A percentile compares a stretch with the other conserved stretches of the same genome.
Evolutionary conservation across 2,329 filamentous ascomycete genomes (phyloP).

Genomic region (Annulohypoxylon truncatum): DNA sequence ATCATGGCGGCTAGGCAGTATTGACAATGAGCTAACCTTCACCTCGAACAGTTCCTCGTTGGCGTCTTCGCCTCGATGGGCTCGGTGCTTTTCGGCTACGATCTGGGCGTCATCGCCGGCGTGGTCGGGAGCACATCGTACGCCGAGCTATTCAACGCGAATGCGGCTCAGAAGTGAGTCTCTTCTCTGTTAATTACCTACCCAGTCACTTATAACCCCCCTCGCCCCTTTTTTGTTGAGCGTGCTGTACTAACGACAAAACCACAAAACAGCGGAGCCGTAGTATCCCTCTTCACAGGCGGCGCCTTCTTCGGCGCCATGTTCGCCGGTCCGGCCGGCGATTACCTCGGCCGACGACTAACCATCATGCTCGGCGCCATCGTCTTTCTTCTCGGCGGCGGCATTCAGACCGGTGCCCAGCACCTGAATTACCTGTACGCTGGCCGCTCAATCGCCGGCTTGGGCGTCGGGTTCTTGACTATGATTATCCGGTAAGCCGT

Average conservation of each 20-base stretch:
- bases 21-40: not conserved
- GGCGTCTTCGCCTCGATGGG: conserved; percentile 67
- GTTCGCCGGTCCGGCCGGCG: conserved; percentile 68
- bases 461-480: conserved; percentile 63
- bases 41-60: conserved; percentile 58
- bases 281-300: conserved; percentile 83
- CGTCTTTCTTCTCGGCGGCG: conserved; percentile 78
- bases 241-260: conserved; percentile 29
- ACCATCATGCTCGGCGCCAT: conserved; percentile 79
- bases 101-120: conserved; percentile 64
- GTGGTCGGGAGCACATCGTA: conserved; percentile 63
- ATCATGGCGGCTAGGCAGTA: not conserved
- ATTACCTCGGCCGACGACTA: conserved; percentile 68
- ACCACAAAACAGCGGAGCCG: conserved; percentile 64
- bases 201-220: too few relatives aligned
- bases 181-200: not conserved
- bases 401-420: conserved; percentile 76
- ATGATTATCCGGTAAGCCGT: conserved; percentile 54
- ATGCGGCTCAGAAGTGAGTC: conserved; percentile 53
- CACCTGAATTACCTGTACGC: conserved; percentile 71
- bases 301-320: conserved; percentile 71
- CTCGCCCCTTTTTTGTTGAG: too few relatives aligned
- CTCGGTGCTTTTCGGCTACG: conserved; percentile 66
- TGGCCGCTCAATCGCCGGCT: conserved; percentile 75
- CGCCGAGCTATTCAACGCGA: conserved; percentile 54